These are phyloP conservation scores for Amylocarpus encephaloides DNA, from an alignment of 2,329 filamentous ascomycete species.

Conservation along the genomic window DNA sequence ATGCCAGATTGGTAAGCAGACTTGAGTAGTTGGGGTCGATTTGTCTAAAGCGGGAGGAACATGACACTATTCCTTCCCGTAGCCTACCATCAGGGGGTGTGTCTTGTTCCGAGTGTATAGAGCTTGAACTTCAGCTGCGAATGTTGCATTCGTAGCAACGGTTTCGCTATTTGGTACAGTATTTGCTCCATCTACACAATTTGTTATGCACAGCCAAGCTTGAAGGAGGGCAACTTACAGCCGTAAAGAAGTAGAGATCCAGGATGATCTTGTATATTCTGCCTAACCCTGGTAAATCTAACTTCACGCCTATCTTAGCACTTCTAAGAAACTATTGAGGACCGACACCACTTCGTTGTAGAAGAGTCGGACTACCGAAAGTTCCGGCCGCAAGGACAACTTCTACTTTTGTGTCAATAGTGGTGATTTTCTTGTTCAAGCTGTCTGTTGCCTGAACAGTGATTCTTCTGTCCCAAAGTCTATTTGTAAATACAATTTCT, in stretches of 20 bases:
- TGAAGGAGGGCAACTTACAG: background rate
- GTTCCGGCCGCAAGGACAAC: conserved; percentile 28
- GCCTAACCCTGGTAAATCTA: conserved; percentile 22
- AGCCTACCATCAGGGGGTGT: background rate
- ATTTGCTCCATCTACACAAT: background rate
- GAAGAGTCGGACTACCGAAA: conserved; percentile 27
- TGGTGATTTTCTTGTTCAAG: background rate
- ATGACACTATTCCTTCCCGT: conserved; percentile 4
- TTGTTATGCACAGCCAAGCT: background rate
- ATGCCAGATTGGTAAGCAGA: background rate
- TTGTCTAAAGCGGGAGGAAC: background rate
- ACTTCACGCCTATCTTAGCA: conserved; percentile 14
- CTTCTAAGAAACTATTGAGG: conserved; percentile 12
- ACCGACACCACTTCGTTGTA: conserved; percentile 32
- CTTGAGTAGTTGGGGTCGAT: background rate
- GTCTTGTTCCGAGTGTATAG: background rate
- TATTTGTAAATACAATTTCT: background rate
- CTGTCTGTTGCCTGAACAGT: background rate
- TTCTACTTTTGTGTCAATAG: conserved; percentile 28
- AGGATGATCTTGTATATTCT: conserved; percentile 20
- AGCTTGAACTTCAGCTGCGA: background rate
- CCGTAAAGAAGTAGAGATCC: background rate
- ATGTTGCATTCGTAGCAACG: background rate
- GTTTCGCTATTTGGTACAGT: background rate
- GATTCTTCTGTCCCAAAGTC: background rate